phyloP scores from a whole-genome alignment of 2,329 filamentous ascomycete genomes.

The Tricladium varicosporioides region DNA sequence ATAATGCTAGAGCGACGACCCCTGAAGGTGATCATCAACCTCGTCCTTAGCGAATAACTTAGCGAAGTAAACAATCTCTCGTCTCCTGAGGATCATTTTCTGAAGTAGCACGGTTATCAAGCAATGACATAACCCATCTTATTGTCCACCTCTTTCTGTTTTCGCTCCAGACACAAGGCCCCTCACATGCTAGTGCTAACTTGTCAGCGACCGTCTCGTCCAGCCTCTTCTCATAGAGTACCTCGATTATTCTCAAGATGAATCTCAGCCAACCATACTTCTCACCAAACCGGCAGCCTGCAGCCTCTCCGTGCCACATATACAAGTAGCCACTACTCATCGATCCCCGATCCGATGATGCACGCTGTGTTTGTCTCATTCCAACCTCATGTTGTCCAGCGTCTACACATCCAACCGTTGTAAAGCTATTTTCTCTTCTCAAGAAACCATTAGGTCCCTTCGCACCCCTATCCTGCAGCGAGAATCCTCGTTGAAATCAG shows the following conservation, averaged over 20 bases:
- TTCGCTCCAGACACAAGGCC: background rate
- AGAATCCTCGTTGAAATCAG: background rate
- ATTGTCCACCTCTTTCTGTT: background rate
- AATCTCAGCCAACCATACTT: background rate
- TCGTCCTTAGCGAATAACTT: no score
- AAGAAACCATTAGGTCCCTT: background rate
- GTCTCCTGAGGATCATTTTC: background rate
- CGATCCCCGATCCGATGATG: constrained; percentile 11
- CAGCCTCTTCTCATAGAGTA: background rate
- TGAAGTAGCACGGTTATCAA: background rate
- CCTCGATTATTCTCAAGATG: no score
- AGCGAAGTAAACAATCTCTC: no score
- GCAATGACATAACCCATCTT: background rate
- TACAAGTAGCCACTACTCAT: background rate
- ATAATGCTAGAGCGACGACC: background rate
- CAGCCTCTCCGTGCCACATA: background rate
- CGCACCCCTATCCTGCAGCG: background rate
- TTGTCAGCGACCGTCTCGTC: background rate
- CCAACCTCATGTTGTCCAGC: background rate
- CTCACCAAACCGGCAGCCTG: constrained; percentile 2
- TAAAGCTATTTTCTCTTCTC: background rate
- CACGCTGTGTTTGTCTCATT: constrained; percentile 7
- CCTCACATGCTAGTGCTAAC: no score
- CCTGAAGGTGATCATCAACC: background rate
- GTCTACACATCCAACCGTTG: background rate